Conservation (phyloP, 1,284 basidiomycete genomes). For the Cryptococcus deneoformans region DNA sequence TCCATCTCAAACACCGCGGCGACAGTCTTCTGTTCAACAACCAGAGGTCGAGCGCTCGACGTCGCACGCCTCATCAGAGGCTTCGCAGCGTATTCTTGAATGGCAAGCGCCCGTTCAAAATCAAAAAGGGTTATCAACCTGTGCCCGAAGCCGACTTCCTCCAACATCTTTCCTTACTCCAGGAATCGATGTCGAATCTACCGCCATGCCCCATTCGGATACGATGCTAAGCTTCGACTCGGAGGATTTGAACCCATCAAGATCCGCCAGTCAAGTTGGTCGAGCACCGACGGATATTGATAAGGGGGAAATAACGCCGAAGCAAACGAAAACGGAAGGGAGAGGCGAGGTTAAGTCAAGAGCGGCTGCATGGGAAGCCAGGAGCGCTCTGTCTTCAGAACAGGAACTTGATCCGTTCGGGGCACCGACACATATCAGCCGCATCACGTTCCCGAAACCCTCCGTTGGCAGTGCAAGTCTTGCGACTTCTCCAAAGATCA, state of each 20-base stretch:
- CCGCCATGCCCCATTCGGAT: conserved; percentile 15
- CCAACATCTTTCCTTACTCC: background rate
- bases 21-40: background rate
- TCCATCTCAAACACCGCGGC: background rate
- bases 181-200: background rate
- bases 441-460: conserved; percentile 38
- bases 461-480: background rate
- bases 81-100: conserved; percentile 24
- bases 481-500: background rate
- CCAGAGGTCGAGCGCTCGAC: conserved; percentile 1
- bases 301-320: background rate
- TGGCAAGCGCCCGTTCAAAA: conserved; percentile 30
- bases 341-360: background rate
- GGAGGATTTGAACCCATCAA: conserved; percentile 45
- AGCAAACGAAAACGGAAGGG: conserved; percentile 13
- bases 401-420: conserved; percentile 4
- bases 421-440: conserved; percentile 29
- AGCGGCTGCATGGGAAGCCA: conserved; percentile 1
- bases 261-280: conserved; percentile 42
- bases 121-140: conserved; percentile 25
- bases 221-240: conserved; percentile 37
- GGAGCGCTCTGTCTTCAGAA: background rate
- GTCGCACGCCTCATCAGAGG: background rate
- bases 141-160: conserved; percentile 19
- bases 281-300: conserved; percentile 8